These are phyloP conservation scores for Rhodotorula glutinis DNA, from an alignment of 1,284 basidiomycete genomes.

Conservation along the genomic window DNA sequence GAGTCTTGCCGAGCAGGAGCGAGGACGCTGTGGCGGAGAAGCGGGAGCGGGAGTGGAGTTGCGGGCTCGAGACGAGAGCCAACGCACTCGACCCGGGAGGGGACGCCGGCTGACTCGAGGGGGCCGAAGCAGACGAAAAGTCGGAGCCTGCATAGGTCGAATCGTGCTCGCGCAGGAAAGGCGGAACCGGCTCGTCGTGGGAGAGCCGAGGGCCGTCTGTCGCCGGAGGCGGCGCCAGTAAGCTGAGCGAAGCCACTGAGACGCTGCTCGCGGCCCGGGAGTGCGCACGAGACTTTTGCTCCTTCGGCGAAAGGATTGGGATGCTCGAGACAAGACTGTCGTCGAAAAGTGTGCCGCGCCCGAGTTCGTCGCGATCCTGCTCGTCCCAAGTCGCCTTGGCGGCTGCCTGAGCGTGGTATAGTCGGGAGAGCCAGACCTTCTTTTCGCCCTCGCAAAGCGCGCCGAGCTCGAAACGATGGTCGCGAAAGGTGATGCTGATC, in stretches of 20 bases:
- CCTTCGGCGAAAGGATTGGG: not conserved
- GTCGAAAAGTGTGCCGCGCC: conserved; percentile 30
- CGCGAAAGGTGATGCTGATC: conserved; percentile 65
- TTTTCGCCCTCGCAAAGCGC: conserved; percentile 76
- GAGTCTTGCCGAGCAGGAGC: conserved; percentile 63
- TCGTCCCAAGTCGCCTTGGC: conserved; percentile 24
- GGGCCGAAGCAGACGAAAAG: not conserved
- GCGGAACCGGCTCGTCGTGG: conserved; percentile 17
- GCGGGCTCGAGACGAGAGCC: conserved; percentile 12
- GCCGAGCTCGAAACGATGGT: conserved; percentile 74
- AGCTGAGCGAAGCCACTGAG: conserved; percentile 19
- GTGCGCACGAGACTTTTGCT: conserved; percentile 29
- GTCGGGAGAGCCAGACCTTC: conserved; percentile 65
- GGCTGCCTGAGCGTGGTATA: conserved; percentile 14
- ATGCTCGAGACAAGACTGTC: conserved; percentile 34
- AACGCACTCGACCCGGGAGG: conserved; percentile 26
- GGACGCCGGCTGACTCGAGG: not conserved
- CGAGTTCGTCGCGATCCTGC: conserved; percentile 20
- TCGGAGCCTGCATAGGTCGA: not conserved
- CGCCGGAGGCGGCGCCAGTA: not conserved
- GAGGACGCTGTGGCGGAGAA: conserved; percentile 47
- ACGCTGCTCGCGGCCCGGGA: conserved; percentile 25
- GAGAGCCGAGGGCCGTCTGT: conserved; percentile 6
- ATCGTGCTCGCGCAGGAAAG: conserved; percentile 7
- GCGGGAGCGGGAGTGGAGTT: conserved; percentile 21